phyloP scores from a whole-genome alignment of 106 monocot species.

The Ottelia alismoides region DNA sequence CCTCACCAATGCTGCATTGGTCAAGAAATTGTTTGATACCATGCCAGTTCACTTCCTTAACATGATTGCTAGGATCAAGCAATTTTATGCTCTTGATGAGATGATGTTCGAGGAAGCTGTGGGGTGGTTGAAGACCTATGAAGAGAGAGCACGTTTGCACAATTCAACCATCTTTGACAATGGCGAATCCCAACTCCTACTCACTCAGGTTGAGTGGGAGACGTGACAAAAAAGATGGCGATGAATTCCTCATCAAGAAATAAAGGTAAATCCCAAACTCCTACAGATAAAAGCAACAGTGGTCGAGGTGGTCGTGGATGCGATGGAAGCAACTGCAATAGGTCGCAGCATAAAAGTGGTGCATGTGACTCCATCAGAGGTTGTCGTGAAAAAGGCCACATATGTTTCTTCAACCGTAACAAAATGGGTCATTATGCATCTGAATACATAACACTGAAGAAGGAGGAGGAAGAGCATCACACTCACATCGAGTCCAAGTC shows the following conservation, averaged over 20 bases:
- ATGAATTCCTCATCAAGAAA: not conserved
- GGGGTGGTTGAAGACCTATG: constrained; percentile 7
- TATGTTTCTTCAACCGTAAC: constrained; percentile 4
- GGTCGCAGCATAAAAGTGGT: not conserved
- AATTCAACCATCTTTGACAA: too few relatives aligned
- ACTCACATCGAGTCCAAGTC: too few relatives aligned
- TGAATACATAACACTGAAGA: not conserved
- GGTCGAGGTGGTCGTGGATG: not conserved
- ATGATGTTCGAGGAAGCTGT: constrained; percentile 12
- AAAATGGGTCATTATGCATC: not conserved
- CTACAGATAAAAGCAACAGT: not conserved
- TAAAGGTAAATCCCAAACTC: too few relatives aligned
- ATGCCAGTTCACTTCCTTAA: not conserved
- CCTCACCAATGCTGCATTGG: too few relatives aligned
- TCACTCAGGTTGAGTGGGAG: too few relatives aligned
- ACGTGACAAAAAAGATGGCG: not conserved
- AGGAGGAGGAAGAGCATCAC: too few relatives aligned
- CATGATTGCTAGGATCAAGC: constrained; percentile 9
- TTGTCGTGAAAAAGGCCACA: constrained; percentile 1
- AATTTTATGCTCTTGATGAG: constrained; percentile 8
- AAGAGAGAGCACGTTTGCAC: too few relatives aligned
- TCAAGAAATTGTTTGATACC: too few relatives aligned
- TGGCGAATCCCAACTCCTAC: constrained; percentile 3
- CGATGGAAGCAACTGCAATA: not conserved
- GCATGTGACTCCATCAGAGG: not conserved